Evolutionary conservation across 345 rosid species (phyloP).

Genomic region (Rhizophora apiculata): DNA sequence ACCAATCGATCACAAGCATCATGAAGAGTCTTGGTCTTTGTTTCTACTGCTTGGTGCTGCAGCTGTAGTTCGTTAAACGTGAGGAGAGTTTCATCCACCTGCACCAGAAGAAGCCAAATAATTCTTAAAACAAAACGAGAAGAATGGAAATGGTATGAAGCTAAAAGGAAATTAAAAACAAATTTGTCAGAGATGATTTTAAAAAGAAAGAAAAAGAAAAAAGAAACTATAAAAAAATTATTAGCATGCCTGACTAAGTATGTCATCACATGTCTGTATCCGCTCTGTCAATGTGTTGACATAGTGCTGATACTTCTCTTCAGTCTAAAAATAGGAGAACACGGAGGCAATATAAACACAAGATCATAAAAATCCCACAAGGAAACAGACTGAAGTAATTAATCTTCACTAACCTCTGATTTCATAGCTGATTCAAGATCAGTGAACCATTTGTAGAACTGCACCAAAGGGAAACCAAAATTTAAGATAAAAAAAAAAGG

Average conservation of each 20-base stretch:
- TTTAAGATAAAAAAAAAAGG: background rate
- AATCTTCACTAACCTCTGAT: slow-evolving; percentile 78
- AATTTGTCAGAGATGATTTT: background rate
- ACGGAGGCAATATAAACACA: slow-evolving; percentile 14
- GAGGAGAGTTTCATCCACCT: slow-evolving; percentile 92
- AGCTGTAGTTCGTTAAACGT: slow-evolving; percentile 75
- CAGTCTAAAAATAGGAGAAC: slow-evolving; percentile 50
- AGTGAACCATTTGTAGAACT: slow-evolving; percentile 98
- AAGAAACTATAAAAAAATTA: slow-evolving; percentile 14
- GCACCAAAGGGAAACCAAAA: slow-evolving; percentile 8
- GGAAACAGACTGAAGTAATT: slow-evolving; percentile 3
- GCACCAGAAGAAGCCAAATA: slow-evolving; percentile 14
- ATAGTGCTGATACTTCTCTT: slow-evolving; percentile 92
- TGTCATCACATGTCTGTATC: slow-evolving; percentile 82
- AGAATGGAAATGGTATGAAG: too few relatives aligned
- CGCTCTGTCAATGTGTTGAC: slow-evolving; percentile 75
- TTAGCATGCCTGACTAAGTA: slow-evolving; percentile 65
- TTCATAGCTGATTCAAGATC: slow-evolving; percentile 98
- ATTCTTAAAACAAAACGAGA: background rate
- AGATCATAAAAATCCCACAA: slow-evolving; percentile 7
- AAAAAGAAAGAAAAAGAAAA: slow-evolving; percentile 1
- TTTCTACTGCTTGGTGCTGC: slow-evolving; percentile 94
- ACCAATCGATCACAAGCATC: slow-evolving; percentile 98
- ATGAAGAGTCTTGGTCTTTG: slow-evolving; percentile 97
- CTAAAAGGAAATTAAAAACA: slow-evolving; percentile 4